phyloP scores from a whole-genome alignment of 371 early-diverging fungal genomes.

The Rhizopus arrhizus region DNA sequence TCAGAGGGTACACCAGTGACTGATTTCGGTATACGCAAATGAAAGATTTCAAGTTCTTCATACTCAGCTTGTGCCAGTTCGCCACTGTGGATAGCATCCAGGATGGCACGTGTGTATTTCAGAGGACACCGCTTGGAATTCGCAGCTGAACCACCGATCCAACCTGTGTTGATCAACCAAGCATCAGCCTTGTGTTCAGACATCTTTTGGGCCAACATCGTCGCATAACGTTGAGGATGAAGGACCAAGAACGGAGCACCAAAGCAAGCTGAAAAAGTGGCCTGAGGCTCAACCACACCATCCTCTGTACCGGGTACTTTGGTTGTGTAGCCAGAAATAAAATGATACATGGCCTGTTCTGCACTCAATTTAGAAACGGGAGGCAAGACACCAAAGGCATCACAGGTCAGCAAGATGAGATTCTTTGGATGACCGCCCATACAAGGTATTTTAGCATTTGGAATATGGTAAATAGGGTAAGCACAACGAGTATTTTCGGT shows the following conservation, averaged over 20 bases:
- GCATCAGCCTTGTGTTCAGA: constrained; percentile 84
- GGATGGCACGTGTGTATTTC: constrained; percentile 95
- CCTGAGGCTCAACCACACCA: constrained; percentile 88
- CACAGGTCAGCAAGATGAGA: constrained; percentile 96
- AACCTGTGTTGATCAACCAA: constrained; percentile 98
- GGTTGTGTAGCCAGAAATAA: constrained; percentile 91
- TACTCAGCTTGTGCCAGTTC: constrained; percentile 84
- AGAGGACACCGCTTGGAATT: constrained; percentile 90
- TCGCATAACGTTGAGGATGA: constrained; percentile 96
- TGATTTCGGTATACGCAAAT: constrained; percentile 82
- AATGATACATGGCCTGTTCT: constrained; percentile 97
- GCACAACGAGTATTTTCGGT: constrained; percentile 98
- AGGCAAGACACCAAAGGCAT: constrained; percentile 97
- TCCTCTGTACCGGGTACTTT: constrained; percentile 98
- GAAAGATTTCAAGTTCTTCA: constrained; percentile 81
- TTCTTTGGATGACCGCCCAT: constrained; percentile 93
- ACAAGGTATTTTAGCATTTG: constrained; percentile 95
- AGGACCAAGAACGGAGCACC: constrained; percentile 97
- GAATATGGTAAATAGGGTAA: constrained; percentile 95
- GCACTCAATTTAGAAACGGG: constrained; percentile 91
- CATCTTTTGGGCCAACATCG: constrained; percentile 96
- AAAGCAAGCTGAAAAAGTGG: constrained; percentile 96
- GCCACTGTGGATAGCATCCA: constrained; percentile 95
- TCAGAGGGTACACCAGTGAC: constrained; percentile 80
- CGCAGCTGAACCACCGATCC: constrained; percentile 94